Evolutionary conservation across 441 rosid genomes (phyloP).

Genomic region (Flueggea neowawraea): DNA sequence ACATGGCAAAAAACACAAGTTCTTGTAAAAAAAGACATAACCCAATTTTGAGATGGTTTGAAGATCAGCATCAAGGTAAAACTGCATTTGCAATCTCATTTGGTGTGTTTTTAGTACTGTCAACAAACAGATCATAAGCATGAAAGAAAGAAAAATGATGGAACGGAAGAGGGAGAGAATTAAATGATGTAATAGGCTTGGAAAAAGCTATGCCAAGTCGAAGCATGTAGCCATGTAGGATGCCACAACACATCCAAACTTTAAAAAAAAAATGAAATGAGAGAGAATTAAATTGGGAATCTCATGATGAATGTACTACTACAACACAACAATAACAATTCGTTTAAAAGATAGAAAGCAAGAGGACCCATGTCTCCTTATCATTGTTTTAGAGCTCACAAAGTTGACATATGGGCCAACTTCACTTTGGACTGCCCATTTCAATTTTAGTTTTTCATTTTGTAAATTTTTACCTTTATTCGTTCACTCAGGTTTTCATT

Average conservation of each 20-base stretch:
- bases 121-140: too few relatives aligned
- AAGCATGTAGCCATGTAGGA: conserved; percentile 24
- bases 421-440: conserved; percentile 7
- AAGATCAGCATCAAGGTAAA: conserved; percentile 8
- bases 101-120: too few relatives aligned
- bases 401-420: conserved; percentile 26
- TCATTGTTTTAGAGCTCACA: conserved; percentile 21
- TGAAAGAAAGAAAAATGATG: too few relatives aligned
- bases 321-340: too few relatives aligned
- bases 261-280: not conserved
- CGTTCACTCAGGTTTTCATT: too few relatives aligned
- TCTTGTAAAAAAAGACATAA: not conserved
- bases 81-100: not conserved
- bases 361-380: conserved; percentile 22
- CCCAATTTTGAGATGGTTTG: conserved; percentile 7
- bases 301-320: conserved; percentile 17
- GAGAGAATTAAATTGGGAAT: conserved; percentile 19
- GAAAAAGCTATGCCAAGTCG: too few relatives aligned
- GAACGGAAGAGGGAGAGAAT: not conserved
- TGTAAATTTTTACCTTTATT: not conserved
- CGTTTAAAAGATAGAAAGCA: conserved; percentile 12
- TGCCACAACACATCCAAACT: conserved; percentile 15
- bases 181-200: conserved; percentile 19
- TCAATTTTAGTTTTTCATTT: conserved; percentile 5
- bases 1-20: not conserved